Evolutionary conservation across 2,329 filamentous ascomycete genomes (phyloP).

Genomic region (Clonostachys rosea): DNA sequence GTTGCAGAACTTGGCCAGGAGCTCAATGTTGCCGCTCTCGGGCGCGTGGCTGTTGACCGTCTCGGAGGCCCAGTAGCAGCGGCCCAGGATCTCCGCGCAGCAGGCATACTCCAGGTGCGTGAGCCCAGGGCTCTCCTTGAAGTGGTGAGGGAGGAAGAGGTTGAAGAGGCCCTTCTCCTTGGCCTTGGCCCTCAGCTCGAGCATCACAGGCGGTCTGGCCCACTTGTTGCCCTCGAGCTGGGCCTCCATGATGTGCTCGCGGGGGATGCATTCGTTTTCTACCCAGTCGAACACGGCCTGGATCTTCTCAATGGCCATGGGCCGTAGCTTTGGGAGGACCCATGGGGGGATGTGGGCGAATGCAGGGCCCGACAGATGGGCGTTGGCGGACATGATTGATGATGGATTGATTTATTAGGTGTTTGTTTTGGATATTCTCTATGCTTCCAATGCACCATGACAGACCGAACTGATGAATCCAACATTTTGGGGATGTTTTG

Average conservation of each 20-base stretch:
- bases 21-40: constrained; percentile 89
- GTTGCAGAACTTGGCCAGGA: constrained; percentile 78
- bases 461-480: too few species aligned
- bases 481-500: too few species aligned
- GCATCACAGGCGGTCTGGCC: constrained; percentile 65
- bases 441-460: too few species aligned
- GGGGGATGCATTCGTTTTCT: constrained; percentile 82
- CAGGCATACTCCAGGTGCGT: constrained; percentile 89
- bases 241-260: constrained; percentile 69
- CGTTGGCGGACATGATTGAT: background rate
- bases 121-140: constrained; percentile 87
- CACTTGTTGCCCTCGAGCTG: constrained; percentile 73
- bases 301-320: constrained; percentile 66
- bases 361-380: constrained; percentile 13
- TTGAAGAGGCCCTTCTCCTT: constrained; percentile 83
- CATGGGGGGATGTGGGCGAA: constrained; percentile 17
- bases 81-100: constrained; percentile 88
- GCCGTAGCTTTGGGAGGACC: constrained; percentile 15
- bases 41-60: constrained; percentile 81
- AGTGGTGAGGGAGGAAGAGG: constrained; percentile 88
- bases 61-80: constrained; percentile 71
- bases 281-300: constrained; percentile 87
- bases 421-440: too few species aligned
- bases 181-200: constrained; percentile 51
- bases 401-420: background rate